Conservation (phyloP, 768 basidiomycete species). For the Boletus bicolor region DNA sequence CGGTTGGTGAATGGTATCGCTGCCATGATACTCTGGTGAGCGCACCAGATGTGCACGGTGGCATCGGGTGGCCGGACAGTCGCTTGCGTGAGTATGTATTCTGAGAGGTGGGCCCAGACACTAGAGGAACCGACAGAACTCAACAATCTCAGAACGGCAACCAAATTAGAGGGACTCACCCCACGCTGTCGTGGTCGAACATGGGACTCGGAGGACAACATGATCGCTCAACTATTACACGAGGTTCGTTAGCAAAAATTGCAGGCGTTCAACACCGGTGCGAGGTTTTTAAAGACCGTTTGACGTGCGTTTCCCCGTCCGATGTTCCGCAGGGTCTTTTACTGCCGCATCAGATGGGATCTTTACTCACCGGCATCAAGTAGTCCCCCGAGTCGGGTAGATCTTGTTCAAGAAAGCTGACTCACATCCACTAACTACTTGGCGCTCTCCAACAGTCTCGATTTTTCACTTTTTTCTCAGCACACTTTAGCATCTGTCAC, state of each 20-base stretch:
- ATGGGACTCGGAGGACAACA: background rate
- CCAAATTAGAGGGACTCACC: constrained; percentile 11
- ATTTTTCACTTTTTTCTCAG: too few relatives aligned
- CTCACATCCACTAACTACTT: background rate
- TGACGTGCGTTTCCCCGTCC: background rate
- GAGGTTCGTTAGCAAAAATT: background rate
- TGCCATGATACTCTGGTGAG: background rate
- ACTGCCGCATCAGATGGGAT: background rate
- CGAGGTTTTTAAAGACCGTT: constrained; percentile 3
- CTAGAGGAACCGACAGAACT: background rate
- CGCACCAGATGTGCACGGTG: background rate
- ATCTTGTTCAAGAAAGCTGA: background rate
- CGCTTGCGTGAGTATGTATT: background rate
- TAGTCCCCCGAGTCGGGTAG: background rate
- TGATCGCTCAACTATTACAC: background rate
- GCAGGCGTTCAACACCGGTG: background rate
- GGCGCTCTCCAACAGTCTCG: background rate
- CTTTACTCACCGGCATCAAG: constrained; percentile 7
- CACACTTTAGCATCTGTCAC: background rate
- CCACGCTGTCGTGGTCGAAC: background rate
- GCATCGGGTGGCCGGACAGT: background rate
- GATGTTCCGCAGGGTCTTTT: constrained; percentile 8
- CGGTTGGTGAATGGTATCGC: background rate
- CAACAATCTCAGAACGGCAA: background rate
- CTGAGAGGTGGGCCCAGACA: background rate